Percentiles rank a stretch among this genome's conserved stretches.
Evolutionary conservation across 2,329 filamentous ascomycete genomes (phyloP).

Genomic region (Hymenotorrendiella dingleyae): DNA sequence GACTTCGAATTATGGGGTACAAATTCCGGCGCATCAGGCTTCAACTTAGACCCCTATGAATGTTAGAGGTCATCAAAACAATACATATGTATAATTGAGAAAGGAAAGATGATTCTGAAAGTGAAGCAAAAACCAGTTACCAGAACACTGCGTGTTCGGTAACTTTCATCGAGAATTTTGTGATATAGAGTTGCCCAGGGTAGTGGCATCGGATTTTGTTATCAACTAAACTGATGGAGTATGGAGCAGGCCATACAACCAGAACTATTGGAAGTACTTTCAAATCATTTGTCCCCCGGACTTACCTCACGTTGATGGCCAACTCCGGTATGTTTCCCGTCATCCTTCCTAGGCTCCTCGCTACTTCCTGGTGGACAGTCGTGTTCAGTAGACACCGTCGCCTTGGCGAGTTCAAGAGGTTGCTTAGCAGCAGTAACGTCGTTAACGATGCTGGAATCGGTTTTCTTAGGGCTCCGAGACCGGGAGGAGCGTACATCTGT

Average conservation of each 20-base stretch:
- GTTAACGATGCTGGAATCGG: slow-evolving; percentile 25
- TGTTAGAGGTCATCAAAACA: slow-evolving; percentile 2
- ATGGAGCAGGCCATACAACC: too few species aligned
- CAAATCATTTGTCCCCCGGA: slow-evolving; percentile 9
- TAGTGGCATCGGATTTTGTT: too few species aligned
- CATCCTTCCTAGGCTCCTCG: slow-evolving; percentile 6
- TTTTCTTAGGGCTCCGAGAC: slow-evolving; percentile 24
- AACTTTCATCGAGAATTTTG: too few species aligned
- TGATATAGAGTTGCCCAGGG: too few species aligned
- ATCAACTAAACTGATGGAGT: too few species aligned
- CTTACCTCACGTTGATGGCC: slow-evolving; percentile 25
- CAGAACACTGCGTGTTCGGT: too few species aligned
- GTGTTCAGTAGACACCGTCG: slow-evolving; percentile 12
- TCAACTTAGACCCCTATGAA: slow-evolving; percentile 28
- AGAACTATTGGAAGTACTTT: background rate
- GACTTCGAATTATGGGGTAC: slow-evolving; percentile 24
- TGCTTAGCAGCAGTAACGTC: slow-evolving; percentile 21
- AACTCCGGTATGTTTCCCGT: slow-evolving; percentile 7
- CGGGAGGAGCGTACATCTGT: slow-evolving; percentile 14
- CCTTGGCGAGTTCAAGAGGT: slow-evolving; percentile 16
- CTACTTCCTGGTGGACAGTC: slow-evolving; percentile 3
- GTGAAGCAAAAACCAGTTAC: too few species aligned
- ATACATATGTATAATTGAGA: too few species aligned
- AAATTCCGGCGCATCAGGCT: slow-evolving; percentile 37
- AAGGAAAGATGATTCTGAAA: too few species aligned